Percentiles rank a stretch among this genome's conserved stretches.
These are phyloP conservation scores for Mycena vitilis DNA, from an alignment of 768 basidiomycete genomes.

Conservation along the genomic window DNA sequence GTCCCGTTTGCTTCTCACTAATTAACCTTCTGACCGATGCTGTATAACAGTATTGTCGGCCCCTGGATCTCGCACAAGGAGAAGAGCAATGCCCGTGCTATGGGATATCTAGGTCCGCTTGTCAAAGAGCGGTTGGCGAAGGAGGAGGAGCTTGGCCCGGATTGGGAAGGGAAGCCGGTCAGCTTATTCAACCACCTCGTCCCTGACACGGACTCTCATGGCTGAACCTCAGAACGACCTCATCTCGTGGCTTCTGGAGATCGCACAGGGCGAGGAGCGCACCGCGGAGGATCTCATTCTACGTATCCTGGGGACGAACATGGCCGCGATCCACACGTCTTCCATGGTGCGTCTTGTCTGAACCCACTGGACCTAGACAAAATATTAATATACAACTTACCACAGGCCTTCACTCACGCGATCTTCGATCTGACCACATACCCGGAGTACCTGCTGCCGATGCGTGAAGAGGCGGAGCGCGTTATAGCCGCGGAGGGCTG, in stretches of 20 bases:
- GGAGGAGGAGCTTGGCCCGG: conserved; percentile 21
- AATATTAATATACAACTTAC: neutral
- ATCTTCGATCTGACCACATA: conserved; percentile 49
- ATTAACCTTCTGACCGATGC: neutral
- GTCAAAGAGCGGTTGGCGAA: conserved; percentile 18
- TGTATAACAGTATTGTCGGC: conserved; percentile 8
- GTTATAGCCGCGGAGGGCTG: conserved; percentile 63
- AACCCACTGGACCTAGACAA: too few species aligned
- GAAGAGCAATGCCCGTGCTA: conserved; percentile 3
- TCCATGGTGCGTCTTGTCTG: conserved; percentile 50
- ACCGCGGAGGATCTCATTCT: conserved; percentile 29
- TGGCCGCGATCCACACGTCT: conserved; percentile 48
- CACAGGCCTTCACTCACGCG: conserved; percentile 50
- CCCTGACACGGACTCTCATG: too few species aligned
- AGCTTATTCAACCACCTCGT: neutral
- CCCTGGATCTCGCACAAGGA: conserved; percentile 15
- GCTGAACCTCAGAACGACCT: conserved; percentile 40
- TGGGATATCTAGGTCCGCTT: conserved; percentile 8
- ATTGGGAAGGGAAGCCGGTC: conserved; percentile 28
- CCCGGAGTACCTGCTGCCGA: conserved; percentile 48
- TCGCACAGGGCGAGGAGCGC: conserved; percentile 32
- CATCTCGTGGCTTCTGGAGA: conserved; percentile 47
- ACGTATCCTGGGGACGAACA: conserved; percentile 46
- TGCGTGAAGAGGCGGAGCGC: conserved; percentile 63
- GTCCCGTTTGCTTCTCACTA: neutral